A percentile compares a stretch with the other conserved stretches of the same genome.
phyloP scores from a whole-genome alignment of 352 stramenopile species.

The Phytophthora pisi region DNA sequence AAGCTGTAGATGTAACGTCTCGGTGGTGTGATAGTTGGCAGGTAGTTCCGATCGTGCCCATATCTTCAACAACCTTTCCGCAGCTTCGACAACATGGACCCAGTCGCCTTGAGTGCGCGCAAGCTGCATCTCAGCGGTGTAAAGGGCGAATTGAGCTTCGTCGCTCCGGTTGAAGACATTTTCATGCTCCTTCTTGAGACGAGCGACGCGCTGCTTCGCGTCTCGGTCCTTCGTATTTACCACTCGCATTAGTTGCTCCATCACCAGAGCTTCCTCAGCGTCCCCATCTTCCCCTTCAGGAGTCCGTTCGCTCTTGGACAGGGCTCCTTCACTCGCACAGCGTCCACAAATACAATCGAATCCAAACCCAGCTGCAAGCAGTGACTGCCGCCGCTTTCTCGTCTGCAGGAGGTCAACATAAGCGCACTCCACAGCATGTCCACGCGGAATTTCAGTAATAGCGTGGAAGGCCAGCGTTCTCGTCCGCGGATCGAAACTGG shows the following conservation, averaged over 20 bases:
- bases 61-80: constrained; percentile 39
- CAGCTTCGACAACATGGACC: constrained; percentile 31
- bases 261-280: constrained; percentile 21
- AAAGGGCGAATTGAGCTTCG: constrained; percentile 50
- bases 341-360: constrained; percentile 58
- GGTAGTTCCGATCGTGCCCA: constrained; percentile 46
- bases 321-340: constrained; percentile 34
- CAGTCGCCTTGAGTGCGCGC: constrained; percentile 37
- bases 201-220: constrained; percentile 19
- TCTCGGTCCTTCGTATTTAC: constrained; percentile 12
- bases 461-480: constrained; percentile 57
- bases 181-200: constrained; percentile 15
- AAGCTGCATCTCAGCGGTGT: constrained; percentile 48
- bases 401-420: constrained; percentile 65
- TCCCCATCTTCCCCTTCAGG: constrained; percentile 13
- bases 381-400: constrained; percentile 36
- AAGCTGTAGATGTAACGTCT: constrained; percentile 63
- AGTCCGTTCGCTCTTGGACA: background rate
- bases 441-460: constrained; percentile 36
- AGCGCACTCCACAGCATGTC: constrained; percentile 52
- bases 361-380: constrained; percentile 51
- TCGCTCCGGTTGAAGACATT: constrained; percentile 25
- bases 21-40: constrained; percentile 40
- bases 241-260: constrained; percentile 43
- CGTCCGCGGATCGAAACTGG: constrained; percentile 52